Evolutionary conservation across 2,329 filamentous ascomycete species (phyloP), one percentile per base, ranked within the genome.

Genomic region (Ascochyta viciae-villosae): DNA sequence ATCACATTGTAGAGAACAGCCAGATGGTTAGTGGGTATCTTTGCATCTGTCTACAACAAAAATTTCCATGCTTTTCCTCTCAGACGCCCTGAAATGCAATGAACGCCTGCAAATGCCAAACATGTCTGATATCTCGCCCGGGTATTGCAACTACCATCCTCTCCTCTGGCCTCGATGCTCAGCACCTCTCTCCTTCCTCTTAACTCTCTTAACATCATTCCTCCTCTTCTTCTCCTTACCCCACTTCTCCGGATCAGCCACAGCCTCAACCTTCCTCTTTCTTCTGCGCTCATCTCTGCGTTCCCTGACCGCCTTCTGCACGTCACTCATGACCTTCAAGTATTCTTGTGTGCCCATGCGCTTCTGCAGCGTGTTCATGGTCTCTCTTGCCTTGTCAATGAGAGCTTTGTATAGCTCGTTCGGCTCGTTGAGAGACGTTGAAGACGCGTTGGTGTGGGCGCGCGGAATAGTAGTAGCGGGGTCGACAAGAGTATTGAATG

Each of bases 191-290:
- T 89, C 89, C 83, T 92, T 96, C 74, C 88, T 87, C 60, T 68
- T 74, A 7, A 65, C 67, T 58, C 67, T 74, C 61, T 67, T 66
- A 8, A 70, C 86, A 77, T 92, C 89, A 68, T 83, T 79, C 0
- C 89, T 88, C 74, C 87, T 90, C 73, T 88, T 89, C 83, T 91
- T 96, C 74, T 89, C 89, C 79, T 88, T 92, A 15, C 65, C 68
- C 51, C 63, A 65, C 82, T 95, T 95, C 80, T 88, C 94, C 1
- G 95, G 95, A 70, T 89, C 86, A 45, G 85, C 85, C 23, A 99
- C 87, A 10, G 91, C 91, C 73, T 96, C 93, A 62, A 98, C 91
- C 77, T 91, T 91, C 68, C 95, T 85, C 85, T 99, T 99, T 61
- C 83, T 86, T 50, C 89, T 86, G 62, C 96, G 82, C 68, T 87